phyloP scores from a whole-genome alignment of 805 yeast species.

The Diddensiella transvaalensis region DNA sequence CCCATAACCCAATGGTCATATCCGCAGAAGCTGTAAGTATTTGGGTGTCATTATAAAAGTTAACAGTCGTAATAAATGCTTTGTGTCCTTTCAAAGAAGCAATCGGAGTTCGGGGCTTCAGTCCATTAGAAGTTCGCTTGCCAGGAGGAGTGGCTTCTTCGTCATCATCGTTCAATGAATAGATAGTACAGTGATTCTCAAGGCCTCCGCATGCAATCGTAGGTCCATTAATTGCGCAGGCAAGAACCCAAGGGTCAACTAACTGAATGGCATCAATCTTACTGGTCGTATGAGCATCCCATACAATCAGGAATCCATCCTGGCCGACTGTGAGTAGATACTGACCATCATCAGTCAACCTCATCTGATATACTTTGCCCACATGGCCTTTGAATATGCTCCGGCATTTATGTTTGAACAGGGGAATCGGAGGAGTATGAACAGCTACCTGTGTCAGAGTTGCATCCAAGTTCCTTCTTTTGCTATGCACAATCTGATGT shows the following conservation, averaged over 20 bases:
- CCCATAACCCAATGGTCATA: constrained; percentile 78
- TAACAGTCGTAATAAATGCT: constrained; percentile 75
- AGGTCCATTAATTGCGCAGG: constrained; percentile 69
- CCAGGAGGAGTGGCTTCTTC: background rate
- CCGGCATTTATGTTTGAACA: constrained; percentile 7
- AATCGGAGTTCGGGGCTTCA: constrained; percentile 37
- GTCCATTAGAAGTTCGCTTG: background rate
- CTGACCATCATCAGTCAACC: constrained; percentile 65
- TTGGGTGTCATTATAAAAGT: constrained; percentile 54
- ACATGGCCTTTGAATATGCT: constrained; percentile 54
- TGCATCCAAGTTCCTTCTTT: constrained; percentile 16
- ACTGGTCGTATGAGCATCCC: constrained; percentile 75
- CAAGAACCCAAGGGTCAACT: constrained; percentile 74
- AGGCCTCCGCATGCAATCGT: constrained; percentile 82
- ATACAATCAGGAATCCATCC: constrained; percentile 78
- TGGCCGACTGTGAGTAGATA: constrained; percentile 71
- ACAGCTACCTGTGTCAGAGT: constrained; percentile 11
- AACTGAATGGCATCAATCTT: constrained; percentile 68
- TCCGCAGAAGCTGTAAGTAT: constrained; percentile 79
- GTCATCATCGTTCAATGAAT: constrained; percentile 33
- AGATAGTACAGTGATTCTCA: constrained; percentile 73
- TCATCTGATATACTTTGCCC: constrained; percentile 64
- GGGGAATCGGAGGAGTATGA: constrained; percentile 15
- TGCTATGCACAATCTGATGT: constrained; percentile 9
- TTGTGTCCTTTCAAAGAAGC: constrained; percentile 72